Evolutionary conservation across 2,329 filamentous ascomycete genomes (phyloP).

Genomic region (Claviceps cyperi): DNA sequence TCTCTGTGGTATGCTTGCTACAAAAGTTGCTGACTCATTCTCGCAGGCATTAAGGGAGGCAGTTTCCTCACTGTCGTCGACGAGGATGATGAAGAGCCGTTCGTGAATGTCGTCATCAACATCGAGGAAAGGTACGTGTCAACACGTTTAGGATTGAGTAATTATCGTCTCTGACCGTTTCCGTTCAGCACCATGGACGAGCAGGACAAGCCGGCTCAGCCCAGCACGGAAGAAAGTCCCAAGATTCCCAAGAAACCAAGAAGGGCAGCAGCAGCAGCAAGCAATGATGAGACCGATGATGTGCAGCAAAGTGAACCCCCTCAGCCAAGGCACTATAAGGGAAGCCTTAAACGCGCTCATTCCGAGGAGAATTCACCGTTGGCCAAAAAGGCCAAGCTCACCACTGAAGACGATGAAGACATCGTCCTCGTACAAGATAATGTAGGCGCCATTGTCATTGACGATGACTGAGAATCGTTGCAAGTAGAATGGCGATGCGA

Average conservation of each 20-base stretch:
- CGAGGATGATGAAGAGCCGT: constrained; percentile 57
- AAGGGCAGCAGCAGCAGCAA: constrained; percentile 18
- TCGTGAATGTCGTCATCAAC: constrained; percentile 67
- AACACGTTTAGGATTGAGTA: not conserved
- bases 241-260: constrained; percentile 41
- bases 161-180: constrained; percentile 12
- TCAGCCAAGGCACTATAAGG: constrained; percentile 19
- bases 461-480: constrained; percentile 32
- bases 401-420: constrained; percentile 16
- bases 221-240: constrained; percentile 26
- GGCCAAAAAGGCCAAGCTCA: constrained; percentile 35
- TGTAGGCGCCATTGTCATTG: constrained; percentile 53
- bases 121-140: constrained; percentile 45
- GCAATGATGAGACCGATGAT: constrained; percentile 25
- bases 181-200: constrained; percentile 25
- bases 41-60: constrained; percentile 50
- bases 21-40: not conserved
- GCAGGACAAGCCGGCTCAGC: constrained; percentile 41
- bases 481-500: not conserved
- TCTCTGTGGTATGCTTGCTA: not conserved
- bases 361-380: constrained; percentile 27
- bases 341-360: constrained; percentile 31
- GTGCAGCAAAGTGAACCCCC: constrained; percentile 27
- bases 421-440: constrained; percentile 37
- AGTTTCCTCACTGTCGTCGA: constrained; percentile 77